phyloP scores from a whole-genome alignment of 176 grass and related monocot species.

The Dendrocalamus sinicus region DNA sequence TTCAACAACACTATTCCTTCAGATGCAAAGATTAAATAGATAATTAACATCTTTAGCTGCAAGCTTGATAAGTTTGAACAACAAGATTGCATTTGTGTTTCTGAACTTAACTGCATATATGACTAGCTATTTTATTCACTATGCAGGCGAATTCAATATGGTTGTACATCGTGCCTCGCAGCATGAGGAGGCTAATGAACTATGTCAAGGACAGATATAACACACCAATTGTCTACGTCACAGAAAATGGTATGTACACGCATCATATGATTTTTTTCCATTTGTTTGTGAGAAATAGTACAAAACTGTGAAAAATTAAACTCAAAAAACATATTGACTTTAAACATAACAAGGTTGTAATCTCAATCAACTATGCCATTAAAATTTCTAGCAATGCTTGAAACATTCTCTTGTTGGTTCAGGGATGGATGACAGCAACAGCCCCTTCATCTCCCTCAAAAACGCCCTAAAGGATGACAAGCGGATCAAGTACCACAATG shows the following conservation, averaged over 20 bases:
- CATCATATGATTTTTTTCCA: not conserved
- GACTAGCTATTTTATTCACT: not conserved
- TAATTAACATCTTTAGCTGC: not conserved
- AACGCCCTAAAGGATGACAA: slow-evolving; percentile 68
- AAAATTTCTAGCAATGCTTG: not conserved
- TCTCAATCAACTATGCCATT: not conserved
- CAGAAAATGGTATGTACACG: slow-evolving; percentile 63
- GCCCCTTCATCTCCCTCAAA: slow-evolving; percentile 59
- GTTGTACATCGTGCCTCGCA: slow-evolving; percentile 75
- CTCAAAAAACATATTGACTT: not conserved
- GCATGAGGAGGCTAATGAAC: slow-evolving; percentile 73
- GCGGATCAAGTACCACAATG: slow-evolving; percentile 68
- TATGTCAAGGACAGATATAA: slow-evolving; percentile 72
- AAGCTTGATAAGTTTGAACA: not conserved
- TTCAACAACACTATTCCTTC: not conserved
- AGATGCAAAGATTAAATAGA: not conserved
- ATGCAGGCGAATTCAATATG: slow-evolving; percentile 68
- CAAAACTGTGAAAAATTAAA: not conserved
- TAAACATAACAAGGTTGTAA: not conserved
- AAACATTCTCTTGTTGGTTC: not conserved
- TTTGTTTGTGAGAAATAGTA: not conserved
- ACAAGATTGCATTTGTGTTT: not conserved
- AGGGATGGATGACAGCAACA: slow-evolving; percentile 75
- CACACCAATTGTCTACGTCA: slow-evolving; percentile 67
- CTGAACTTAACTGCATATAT: not conserved